Percentiles rank a stretch among this genome's conserved stretches.
Evolutionary conservation across 768 basidiomycete species (phyloP).

Genomic region (Bullera alba): DNA sequence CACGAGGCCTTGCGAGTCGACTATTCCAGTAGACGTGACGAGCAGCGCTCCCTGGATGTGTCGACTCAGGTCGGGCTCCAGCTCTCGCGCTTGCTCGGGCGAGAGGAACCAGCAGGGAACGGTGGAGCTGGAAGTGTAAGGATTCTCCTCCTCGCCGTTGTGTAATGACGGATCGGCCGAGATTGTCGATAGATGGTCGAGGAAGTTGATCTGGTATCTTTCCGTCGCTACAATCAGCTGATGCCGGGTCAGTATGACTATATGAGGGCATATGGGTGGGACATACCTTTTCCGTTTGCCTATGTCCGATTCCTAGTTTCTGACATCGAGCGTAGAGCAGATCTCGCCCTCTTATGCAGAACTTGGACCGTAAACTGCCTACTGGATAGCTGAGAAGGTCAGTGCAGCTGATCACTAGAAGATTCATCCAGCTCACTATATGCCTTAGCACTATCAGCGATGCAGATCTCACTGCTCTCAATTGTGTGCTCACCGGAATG

Average conservation of each 20-base stretch:
- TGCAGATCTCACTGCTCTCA: neutral
- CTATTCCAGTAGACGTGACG: constrained; percentile 81
- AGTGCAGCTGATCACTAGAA: neutral
- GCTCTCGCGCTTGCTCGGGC: constrained; percentile 58
- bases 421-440: constrained; percentile 24
- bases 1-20: constrained; percentile 81
- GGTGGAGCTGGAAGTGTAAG: constrained; percentile 21
- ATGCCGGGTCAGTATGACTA: neutral
- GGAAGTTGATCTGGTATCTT: constrained; percentile 59
- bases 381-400: constrained; percentile 56
- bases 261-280: neutral
- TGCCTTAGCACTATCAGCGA: constrained; percentile 18
- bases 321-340: constrained; percentile 74
- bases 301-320: constrained; percentile 57
- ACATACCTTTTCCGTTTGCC: constrained; percentile 60
- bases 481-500: constrained; percentile 56
- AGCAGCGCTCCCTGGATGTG: constrained; percentile 67
- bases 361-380: constrained; percentile 70
- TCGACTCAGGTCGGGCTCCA: constrained; percentile 76
- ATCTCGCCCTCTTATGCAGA: constrained; percentile 79
- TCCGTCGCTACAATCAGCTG: constrained; percentile 74
- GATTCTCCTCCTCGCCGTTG: constrained; percentile 38
- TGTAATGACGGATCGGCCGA: constrained; percentile 56
- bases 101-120: constrained; percentile 62
- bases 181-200: constrained; percentile 62